These are phyloP conservation scores for Oenanthe javanica DNA, from an alignment of 140 eudicot species.

Conservation along the genomic window DNA sequence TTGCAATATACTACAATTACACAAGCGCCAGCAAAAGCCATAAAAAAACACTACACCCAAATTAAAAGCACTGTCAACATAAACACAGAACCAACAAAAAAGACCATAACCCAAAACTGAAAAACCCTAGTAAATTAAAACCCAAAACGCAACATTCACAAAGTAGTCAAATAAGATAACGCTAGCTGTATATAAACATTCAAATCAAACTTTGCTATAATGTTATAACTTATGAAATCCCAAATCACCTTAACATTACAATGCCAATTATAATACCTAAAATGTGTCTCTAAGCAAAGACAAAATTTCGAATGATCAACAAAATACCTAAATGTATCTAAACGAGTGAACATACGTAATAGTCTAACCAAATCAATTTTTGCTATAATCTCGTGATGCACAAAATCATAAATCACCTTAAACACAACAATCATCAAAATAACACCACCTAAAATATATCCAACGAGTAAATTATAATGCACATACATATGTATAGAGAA, in stretches of 20 bases:
- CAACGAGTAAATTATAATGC: not conserved
- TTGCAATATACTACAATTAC: conserved; percentile 61
- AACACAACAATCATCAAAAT: too few relatives aligned
- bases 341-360: not conserved
- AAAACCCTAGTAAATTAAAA: not conserved
- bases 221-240: not conserved
- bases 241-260: too few relatives aligned
- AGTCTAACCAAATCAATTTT: not conserved
- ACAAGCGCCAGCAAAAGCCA: conserved; percentile 9
- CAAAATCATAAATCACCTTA: not conserved
- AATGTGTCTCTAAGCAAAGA: not conserved
- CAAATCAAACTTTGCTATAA: not conserved
- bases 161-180: not conserved
- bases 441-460: not conserved
- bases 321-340: not conserved
- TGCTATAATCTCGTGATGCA: not conserved
- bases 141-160: not conserved
- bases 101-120: not conserved
- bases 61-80: not conserved
- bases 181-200: not conserved
- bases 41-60: conserved; percentile 24
- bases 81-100: not conserved
- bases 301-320: not conserved
- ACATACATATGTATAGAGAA: not conserved
- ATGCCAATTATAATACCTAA: not conserved